Evolutionary conservation across 495 filamentous ascomycete genomes (phyloP).

Genomic region (Penicillium subrubescens): DNA sequence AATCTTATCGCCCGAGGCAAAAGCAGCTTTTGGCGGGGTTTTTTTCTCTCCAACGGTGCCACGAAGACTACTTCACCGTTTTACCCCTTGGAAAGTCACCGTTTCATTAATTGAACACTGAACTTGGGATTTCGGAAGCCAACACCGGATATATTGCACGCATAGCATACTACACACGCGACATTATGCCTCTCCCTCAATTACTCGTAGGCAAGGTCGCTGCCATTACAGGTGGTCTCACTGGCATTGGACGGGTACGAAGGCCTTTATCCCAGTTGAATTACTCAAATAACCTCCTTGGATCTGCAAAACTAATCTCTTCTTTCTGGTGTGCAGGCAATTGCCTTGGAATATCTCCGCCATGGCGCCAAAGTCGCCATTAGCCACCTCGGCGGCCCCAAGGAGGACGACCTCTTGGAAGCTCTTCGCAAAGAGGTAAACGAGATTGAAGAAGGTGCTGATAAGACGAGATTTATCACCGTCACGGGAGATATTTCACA

Average conservation of each 20-base stretch:
- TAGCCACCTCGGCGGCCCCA: slow-evolving; percentile 62
- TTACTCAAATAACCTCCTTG: neutral
- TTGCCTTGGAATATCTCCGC: slow-evolving; percentile 58
- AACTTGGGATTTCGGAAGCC: neutral
- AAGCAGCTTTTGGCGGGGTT: slow-evolving; percentile 8
- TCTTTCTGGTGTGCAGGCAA: slow-evolving; percentile 33
- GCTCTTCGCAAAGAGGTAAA: slow-evolving; percentile 8
- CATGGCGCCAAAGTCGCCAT: slow-evolving; percentile 66
- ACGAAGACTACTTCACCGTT: neutral
- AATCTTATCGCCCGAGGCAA: slow-evolving; percentile 24
- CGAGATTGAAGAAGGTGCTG: slow-evolving; percentile 35
- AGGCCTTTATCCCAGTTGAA: neutral
- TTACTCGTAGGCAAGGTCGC: slow-evolving; percentile 66
- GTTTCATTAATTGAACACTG: neutral
- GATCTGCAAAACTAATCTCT: neutral
- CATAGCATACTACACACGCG: neutral
- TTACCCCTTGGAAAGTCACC: neutral
- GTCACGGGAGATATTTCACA: slow-evolving; percentile 62
- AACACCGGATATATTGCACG: neutral
- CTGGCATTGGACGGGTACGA: slow-evolving; percentile 65
- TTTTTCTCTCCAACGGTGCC: slow-evolving; percentile 2
- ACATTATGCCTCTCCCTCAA: slow-evolving; percentile 42
- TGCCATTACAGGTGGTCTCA: slow-evolving; percentile 70
- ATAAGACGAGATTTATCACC: slow-evolving; percentile 42
- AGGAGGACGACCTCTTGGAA: slow-evolving; percentile 52